Percentiles rank a stretch among this genome's conserved stretches.
phyloP scores from a whole-genome alignment of 768 basidiomycete genomes.

The Kwoniella europaea region DNA sequence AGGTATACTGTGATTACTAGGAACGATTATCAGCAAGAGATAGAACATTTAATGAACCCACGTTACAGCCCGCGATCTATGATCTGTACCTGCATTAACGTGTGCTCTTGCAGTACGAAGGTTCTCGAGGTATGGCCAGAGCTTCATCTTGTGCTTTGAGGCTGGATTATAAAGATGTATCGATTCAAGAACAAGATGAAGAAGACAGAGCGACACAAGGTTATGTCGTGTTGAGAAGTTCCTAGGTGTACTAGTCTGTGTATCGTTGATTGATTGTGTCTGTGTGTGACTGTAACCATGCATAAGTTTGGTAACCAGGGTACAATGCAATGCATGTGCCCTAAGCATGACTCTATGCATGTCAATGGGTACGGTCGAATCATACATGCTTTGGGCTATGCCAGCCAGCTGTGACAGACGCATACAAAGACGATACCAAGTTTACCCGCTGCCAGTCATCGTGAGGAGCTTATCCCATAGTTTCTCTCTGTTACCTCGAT shows the following conservation, averaged over 20 bases:
- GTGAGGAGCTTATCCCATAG: constrained; percentile 22
- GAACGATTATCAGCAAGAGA: background rate
- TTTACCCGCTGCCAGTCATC: background rate
- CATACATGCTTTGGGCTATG: background rate
- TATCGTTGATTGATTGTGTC: background rate
- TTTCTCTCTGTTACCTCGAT: constrained; percentile 19
- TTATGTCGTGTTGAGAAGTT: background rate
- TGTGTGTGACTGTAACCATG: background rate
- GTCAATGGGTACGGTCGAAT: background rate
- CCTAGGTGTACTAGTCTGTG: no score
- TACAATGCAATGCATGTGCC: background rate
- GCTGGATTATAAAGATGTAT: background rate
- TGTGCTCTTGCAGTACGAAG: constrained; percentile 15
- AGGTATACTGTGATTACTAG: constrained; percentile 17
- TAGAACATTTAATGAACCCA: background rate
- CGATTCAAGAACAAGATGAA: background rate
- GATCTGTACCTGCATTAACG: constrained; percentile 11
- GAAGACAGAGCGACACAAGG: background rate
- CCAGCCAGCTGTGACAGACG: background rate
- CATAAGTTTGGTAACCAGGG: background rate
- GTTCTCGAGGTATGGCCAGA: constrained; percentile 16
- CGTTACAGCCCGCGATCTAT: constrained; percentile 6
- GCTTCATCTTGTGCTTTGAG: constrained; percentile 1
- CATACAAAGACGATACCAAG: background rate
- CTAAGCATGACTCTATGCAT: background rate